Percentiles rank a stretch among this genome's conserved stretches.
phyloP scores from a whole-genome alignment of 1,284 basidiomycete genomes.

The Volvariella volvacea region DNA sequence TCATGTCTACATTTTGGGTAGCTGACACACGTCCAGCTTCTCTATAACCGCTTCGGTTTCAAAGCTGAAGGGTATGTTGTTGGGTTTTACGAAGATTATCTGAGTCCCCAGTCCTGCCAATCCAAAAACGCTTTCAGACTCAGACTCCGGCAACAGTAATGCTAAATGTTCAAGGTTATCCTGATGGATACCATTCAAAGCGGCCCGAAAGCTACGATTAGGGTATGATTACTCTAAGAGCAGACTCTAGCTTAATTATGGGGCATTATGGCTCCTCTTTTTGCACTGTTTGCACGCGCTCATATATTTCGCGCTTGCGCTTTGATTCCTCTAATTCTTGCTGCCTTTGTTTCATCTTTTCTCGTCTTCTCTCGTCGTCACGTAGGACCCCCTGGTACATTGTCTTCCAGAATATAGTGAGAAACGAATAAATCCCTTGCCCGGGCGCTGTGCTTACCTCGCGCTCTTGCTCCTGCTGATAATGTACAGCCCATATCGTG shows the following conservation, averaged over 20 bases:
- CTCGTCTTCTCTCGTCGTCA: conserved; percentile 75
- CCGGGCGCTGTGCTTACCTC: conserved; percentile 48
- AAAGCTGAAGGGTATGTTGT: conserved; percentile 77
- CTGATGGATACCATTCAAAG: too few relatives aligned
- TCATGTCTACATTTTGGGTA: conserved; percentile 7
- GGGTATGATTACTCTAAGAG: too few relatives aligned
- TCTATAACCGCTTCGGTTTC: conserved; percentile 80
- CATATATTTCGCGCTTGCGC: conserved; percentile 61
- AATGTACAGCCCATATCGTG: conserved; percentile 91
- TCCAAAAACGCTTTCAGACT: conserved; percentile 75
- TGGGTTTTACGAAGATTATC: conserved; percentile 72
- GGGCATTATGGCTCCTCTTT: conserved; percentile 5
- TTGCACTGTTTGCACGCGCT: conserved; percentile 53
- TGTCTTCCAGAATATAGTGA: conserved; percentile 47
- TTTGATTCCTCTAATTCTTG: conserved; percentile 60
- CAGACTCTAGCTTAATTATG: too few relatives aligned
- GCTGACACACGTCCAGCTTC: conserved; percentile 33
- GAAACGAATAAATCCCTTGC: too few relatives aligned
- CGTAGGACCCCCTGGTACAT: conserved; percentile 89
- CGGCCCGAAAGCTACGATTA: too few relatives aligned
- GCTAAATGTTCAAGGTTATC: too few relatives aligned
- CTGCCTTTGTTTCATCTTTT: conserved; percentile 66
- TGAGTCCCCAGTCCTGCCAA: conserved; percentile 54
- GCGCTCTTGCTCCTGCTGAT: conserved; percentile 80
- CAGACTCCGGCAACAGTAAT: conserved; percentile 28